phyloP scores from a whole-genome alignment of 352 stramenopile species.

The Phytophthora fragariaefolia region DNA sequence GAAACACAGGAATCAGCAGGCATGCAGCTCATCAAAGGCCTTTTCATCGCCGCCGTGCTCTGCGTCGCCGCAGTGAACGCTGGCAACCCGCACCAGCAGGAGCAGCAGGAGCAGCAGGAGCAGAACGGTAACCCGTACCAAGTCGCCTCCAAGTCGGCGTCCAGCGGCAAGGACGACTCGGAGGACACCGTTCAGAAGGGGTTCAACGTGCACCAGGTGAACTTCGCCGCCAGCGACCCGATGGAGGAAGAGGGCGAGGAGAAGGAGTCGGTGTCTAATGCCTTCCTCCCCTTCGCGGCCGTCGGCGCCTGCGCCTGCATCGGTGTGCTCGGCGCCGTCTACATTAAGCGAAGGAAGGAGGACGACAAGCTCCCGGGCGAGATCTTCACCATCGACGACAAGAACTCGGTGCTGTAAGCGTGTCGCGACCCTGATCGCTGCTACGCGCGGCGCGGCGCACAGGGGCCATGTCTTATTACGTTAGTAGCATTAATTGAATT shows the following conservation, averaged over 20 bases:
- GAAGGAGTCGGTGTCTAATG: conserved; percentile 14
- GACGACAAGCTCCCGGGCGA: conserved; percentile 59
- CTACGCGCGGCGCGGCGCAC: not conserved
- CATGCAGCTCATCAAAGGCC: conserved; percentile 40
- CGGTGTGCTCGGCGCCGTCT: conserved; percentile 52
- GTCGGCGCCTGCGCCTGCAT: conserved; percentile 56
- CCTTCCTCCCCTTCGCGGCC: conserved; percentile 36
- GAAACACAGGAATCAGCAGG: conserved; percentile 5
- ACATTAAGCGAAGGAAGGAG: conserved; percentile 61
- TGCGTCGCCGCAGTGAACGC: conserved; percentile 28
- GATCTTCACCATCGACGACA: conserved; percentile 83
- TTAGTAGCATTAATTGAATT: conserved; percentile 47
- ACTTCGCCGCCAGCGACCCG: conserved; percentile 43
- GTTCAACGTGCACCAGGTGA: conserved; percentile 51
- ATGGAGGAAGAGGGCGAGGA: conserved; percentile 24
- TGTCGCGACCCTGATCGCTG: conserved; percentile 7
- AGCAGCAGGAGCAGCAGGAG: conserved; percentile 16
- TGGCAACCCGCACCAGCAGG: conserved; percentile 16
- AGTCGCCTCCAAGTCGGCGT: conserved; percentile 7
- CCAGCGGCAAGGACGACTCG: conserved; percentile 5
- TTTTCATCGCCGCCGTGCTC: conserved; percentile 35
- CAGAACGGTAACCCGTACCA: conserved; percentile 6
- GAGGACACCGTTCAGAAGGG: conserved; percentile 25
- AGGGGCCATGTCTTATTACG: conserved; percentile 45
- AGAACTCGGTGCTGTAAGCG: conserved; percentile 76